These are phyloP conservation scores for Luffa aegyptiaca DNA, from an alignment of 306 rosid genomes.

Conservation along the genomic window DNA sequence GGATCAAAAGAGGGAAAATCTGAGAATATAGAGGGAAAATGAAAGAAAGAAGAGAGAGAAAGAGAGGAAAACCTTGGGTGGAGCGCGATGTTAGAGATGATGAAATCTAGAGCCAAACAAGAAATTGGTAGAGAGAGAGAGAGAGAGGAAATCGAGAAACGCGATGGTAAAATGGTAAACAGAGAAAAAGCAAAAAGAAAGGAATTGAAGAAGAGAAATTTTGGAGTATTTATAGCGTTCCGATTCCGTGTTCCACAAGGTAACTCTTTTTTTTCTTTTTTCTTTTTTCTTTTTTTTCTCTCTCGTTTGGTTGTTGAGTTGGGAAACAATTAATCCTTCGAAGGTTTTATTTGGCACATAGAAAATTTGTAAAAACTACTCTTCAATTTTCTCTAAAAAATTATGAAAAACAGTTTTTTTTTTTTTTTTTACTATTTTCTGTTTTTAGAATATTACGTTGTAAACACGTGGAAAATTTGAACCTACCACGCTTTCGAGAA, in stretches of 20 bases:
- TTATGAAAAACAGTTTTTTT: no score
- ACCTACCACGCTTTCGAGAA: no score
- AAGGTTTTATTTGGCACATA: no score
- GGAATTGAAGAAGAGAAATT: conserved; percentile 3
- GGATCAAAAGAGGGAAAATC: neutral
- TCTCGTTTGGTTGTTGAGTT: conserved; percentile 17
- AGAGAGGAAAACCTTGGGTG: neutral
- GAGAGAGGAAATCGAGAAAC: neutral
- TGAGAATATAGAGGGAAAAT: neutral
- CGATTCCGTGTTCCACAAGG: conserved; percentile 28
- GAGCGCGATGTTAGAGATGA: conserved; percentile 1
- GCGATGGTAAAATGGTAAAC: neutral
- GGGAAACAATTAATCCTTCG: conserved; percentile 12
- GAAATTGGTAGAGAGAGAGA: neutral
- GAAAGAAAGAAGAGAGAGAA: neutral
- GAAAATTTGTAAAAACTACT: no score
- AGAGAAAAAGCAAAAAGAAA: conserved; percentile 6
- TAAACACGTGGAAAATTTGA: no score
- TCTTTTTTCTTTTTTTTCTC: neutral
- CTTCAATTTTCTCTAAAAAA: no score
- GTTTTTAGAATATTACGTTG: no score
- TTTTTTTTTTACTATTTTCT: no score
- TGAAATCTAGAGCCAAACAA: conserved; percentile 14
- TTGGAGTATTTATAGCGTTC: conserved; percentile 27
- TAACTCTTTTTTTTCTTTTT: neutral